Conservation (phyloP, 2,329 filamentous ascomycete species). For the Pezicula neosporulosa region DNA sequence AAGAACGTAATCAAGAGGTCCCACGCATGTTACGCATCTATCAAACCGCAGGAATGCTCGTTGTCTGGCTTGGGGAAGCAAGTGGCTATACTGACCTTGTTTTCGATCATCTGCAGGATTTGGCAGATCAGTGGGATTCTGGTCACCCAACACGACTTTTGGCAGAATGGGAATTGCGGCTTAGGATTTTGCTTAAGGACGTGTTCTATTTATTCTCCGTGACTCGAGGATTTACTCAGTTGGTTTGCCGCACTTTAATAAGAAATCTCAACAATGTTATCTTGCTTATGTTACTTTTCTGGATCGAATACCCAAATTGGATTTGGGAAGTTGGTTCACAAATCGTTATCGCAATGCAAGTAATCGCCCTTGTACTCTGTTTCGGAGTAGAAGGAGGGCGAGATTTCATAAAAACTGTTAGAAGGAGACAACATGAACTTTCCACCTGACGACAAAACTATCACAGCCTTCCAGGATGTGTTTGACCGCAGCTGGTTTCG, state of each 20-base stretch:
- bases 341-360: too few species aligned
- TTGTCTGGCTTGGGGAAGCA: not conserved
- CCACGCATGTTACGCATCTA: not conserved
- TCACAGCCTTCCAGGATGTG: not conserved
- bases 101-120: not conserved
- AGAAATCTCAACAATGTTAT: too few species aligned
- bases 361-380: not conserved
- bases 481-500: not conserved
- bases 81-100: not conserved
- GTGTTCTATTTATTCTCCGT: not conserved
- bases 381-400: not conserved
- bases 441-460: not conserved
- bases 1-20: constrained; percentile 9
- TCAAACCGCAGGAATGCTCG: not conserved
- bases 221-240: too few species aligned
- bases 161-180: not conserved
- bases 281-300: too few species aligned
- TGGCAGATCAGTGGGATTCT: not conserved
- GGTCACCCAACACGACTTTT: not conserved
- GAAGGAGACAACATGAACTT: not conserved
- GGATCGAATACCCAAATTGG: too few species aligned
- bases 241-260: too few species aligned
- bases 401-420: not conserved
- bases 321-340: too few species aligned
- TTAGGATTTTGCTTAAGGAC: not conserved